phyloP scores from a whole-genome alignment of 2,329 filamentous ascomycete genomes.

The Fusarium compactum region DNA sequence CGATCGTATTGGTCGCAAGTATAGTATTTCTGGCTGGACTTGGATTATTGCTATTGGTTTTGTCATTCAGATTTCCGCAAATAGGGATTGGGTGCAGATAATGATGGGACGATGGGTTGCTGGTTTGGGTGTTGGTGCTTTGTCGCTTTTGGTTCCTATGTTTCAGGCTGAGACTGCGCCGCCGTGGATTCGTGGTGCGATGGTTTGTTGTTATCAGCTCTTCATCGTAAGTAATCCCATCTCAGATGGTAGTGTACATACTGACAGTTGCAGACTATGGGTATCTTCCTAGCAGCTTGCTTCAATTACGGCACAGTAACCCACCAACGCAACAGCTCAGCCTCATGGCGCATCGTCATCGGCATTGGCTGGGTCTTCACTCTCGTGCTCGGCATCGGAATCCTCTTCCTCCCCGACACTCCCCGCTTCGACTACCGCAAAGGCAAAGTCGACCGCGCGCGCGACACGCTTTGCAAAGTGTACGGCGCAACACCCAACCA shows the following conservation, averaged over 20 bases:
- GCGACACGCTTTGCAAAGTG: conserved; percentile 60
- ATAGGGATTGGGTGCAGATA: conserved; percentile 70
- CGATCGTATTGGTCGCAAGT: conserved; percentile 72
- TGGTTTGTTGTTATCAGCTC: conserved; percentile 76
- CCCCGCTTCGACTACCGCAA: conserved; percentile 64
- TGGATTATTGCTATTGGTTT: conserved; percentile 73
- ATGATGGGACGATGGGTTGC: conserved; percentile 74
- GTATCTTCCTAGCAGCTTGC: conserved; percentile 70
- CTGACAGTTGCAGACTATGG: conserved; percentile 53
- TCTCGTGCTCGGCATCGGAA: conserved; percentile 61
- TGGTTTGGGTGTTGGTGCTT: conserved; percentile 74
- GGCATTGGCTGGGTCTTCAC: conserved; percentile 65
- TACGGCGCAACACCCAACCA: conserved; percentile 60
- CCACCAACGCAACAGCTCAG: conserved; percentile 59
- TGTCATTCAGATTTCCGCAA: conserved; percentile 73
- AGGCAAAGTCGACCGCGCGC: conserved; percentile 61
- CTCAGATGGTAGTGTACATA: too few relatives aligned
- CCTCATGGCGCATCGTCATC: conserved; percentile 71
- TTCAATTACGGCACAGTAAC: conserved; percentile 72
- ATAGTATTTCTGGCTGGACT: conserved; percentile 72
- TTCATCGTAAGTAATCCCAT: conserved; percentile 65
- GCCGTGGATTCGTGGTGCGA: conserved; percentile 72
- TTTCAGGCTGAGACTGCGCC: conserved; percentile 80
- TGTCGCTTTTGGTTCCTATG: conserved; percentile 76
- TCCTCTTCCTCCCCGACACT: conserved; percentile 65